phyloP scores from a whole-genome alignment of 2,329 filamentous ascomycete species.

The Tetracladium maxilliforme region DNA sequence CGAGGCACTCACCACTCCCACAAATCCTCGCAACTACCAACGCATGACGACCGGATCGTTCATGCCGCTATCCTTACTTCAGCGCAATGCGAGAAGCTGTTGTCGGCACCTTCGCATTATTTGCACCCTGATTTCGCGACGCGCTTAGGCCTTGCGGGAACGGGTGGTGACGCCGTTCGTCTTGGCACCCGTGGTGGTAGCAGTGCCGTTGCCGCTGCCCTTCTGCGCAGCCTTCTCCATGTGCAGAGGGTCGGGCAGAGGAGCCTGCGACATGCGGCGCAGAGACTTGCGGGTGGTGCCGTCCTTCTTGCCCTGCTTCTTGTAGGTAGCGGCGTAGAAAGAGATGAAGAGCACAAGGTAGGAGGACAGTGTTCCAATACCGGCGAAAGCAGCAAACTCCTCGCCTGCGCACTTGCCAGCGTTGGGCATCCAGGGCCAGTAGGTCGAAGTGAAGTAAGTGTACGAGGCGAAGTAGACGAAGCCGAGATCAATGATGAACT shows the following conservation, averaged over 20 bases:
- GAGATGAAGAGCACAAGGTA: constrained; percentile 98
- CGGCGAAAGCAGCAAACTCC: constrained; percentile 89
- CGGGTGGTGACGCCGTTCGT: constrained; percentile 13
- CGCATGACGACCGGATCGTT: too few relatives aligned
- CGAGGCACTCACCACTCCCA: too few relatives aligned
- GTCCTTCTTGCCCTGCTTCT: constrained; percentile 66
- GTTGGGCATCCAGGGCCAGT: constrained; percentile 77
- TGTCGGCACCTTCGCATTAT: too few relatives aligned
- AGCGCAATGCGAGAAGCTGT: too few relatives aligned
- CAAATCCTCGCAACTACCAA: too few relatives aligned
- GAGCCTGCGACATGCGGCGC: constrained; percentile 48
- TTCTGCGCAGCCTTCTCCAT: constrained; percentile 44
- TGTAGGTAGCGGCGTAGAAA: constrained; percentile 96
- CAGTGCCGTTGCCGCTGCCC: constrained; percentile 29
- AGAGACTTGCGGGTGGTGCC: constrained; percentile 67
- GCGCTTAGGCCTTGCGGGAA: constrained; percentile 16
- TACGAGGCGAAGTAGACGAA: constrained; percentile 99
- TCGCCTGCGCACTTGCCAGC: constrained; percentile 80
- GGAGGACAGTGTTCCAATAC: constrained; percentile 81
- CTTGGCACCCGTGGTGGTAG: constrained; percentile 21
- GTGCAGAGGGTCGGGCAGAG: constrained; percentile 69
- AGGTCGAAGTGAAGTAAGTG: constrained; percentile 90
- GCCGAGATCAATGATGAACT: constrained; percentile 93
- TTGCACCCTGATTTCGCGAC: neutral
- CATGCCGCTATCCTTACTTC: too few relatives aligned